Evolutionary conservation across 805 yeast genomes (phyloP).

Genomic region (Blastobotrys americana): DNA sequence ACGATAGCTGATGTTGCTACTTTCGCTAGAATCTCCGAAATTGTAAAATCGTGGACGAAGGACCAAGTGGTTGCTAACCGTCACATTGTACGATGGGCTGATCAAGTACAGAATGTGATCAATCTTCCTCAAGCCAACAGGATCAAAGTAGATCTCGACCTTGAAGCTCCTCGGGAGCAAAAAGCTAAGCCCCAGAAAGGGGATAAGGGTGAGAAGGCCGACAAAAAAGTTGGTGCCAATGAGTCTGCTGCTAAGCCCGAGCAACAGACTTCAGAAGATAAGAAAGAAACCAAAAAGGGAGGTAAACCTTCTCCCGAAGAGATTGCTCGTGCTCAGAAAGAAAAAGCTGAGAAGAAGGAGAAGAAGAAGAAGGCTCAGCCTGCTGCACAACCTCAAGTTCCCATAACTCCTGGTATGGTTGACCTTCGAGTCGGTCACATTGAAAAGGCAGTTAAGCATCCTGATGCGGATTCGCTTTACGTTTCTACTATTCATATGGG

Average conservation of each 20-base stretch:
- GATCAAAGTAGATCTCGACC: constrained; percentile 49
- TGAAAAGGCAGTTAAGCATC: constrained; percentile 93
- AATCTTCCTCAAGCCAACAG: constrained; percentile 42
- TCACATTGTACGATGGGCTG: constrained; percentile 91
- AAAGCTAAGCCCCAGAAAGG: constrained; percentile 39
- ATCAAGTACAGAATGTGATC: constrained; percentile 67
- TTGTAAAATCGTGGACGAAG: constrained; percentile 49
- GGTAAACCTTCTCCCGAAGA: constrained; percentile 18
- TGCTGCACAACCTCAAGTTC: constrained; percentile 43
- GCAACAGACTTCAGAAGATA: constrained; percentile 39
- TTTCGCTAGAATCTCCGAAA: constrained; percentile 58
- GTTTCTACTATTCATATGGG: constrained; percentile 97
- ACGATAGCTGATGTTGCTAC: constrained; percentile 65
- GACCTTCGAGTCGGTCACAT: constrained; percentile 95
- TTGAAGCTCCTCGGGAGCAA: constrained; percentile 67
- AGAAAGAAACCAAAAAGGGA: constrained; percentile 42
- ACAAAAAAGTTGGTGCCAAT: constrained; percentile 33
- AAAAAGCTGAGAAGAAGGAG: constrained; percentile 31
- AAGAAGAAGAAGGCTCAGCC: constrained; percentile 49
- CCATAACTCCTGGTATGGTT: constrained; percentile 75
- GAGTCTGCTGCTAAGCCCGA: constrained; percentile 15
- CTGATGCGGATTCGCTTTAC: constrained; percentile 93
- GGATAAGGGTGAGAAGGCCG: constrained; percentile 22
- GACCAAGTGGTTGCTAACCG: constrained; percentile 58
- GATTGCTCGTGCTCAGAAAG: constrained; percentile 23